Evolutionary conservation across 1,284 basidiomycete species (phyloP).

Genomic region (Boletus sp.): DNA sequence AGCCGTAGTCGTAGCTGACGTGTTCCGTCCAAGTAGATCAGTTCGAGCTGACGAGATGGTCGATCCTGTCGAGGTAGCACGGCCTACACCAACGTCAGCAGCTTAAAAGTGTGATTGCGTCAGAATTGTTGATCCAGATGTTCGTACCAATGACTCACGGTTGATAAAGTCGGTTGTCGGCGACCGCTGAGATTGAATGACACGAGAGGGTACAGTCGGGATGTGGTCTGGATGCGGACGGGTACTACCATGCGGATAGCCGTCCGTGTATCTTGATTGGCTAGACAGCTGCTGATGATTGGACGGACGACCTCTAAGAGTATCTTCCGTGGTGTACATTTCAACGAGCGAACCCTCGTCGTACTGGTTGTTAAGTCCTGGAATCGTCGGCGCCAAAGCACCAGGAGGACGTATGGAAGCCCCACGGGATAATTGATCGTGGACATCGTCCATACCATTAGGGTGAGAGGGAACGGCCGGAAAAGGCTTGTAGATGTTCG

Average conservation of each 20-base stretch:
- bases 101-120: slow-evolving; percentile 19
- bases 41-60: slow-evolving; percentile 38
- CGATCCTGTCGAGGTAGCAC: slow-evolving; percentile 38
- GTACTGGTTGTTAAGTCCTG: slow-evolving; percentile 32
- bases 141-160: slow-evolving; percentile 25
- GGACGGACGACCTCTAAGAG: slow-evolving; percentile 22
- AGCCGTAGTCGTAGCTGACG: slow-evolving; percentile 34
- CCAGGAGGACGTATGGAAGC: slow-evolving; percentile 40
- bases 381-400: slow-evolving; percentile 39
- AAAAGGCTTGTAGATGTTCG: slow-evolving; percentile 38
- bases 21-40: slow-evolving; percentile 29
- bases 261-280: slow-evolving; percentile 31
- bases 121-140: slow-evolving; percentile 8
- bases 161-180: slow-evolving; percentile 28
- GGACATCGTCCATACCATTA: slow-evolving; percentile 26
- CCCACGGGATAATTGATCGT: slow-evolving; percentile 26
- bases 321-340: slow-evolving; percentile 31
- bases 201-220: slow-evolving; percentile 21
- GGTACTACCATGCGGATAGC: slow-evolving; percentile 15
- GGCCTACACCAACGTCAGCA: slow-evolving; percentile 28
- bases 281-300: slow-evolving; percentile 27
- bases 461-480: slow-evolving; percentile 31
- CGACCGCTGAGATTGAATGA: slow-evolving; percentile 25
- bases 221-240: slow-evolving; percentile 25
- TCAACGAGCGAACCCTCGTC: slow-evolving; percentile 35